Conservation (phyloP, 1,284 basidiomycete species). For the Ustilago bromivora region DNA sequence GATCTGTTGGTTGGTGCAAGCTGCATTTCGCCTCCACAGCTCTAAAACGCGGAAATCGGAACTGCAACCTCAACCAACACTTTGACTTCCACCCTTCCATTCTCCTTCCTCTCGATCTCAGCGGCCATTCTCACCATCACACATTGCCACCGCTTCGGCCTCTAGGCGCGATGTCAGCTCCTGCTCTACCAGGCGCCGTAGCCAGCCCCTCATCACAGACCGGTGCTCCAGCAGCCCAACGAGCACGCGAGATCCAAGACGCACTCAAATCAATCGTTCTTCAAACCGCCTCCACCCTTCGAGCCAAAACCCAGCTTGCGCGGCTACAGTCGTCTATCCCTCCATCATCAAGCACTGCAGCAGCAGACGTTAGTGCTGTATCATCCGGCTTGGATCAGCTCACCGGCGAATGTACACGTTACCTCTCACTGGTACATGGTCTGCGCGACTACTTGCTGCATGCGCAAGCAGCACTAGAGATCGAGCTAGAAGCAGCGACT, state of each 20-base stretch:
- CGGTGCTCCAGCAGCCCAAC: conserved; percentile 15
- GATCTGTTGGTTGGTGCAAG: not conserved
- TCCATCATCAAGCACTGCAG: conserved; percentile 16
- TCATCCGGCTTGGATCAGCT: conserved; percentile 36
- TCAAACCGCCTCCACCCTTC: conserved; percentile 43
- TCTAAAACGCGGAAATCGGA: conserved; percentile 34
- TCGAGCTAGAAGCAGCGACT: conserved; percentile 47
- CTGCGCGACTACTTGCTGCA: conserved; percentile 46
- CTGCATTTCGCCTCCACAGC: conserved; percentile 18
- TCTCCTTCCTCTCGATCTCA: not conserved
- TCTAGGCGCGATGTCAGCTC: conserved; percentile 26
- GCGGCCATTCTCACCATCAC: not conserved
- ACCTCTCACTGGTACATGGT: conserved; percentile 41
- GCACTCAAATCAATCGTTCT: conserved; percentile 49
- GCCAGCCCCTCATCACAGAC: conserved; percentile 9
- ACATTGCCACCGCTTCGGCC: no score
- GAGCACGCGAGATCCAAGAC: conserved; percentile 41
- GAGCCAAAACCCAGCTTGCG: conserved; percentile 39
- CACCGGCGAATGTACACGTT: conserved; percentile 37
- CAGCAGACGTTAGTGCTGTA: conserved; percentile 14
- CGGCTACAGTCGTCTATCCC: conserved; percentile 20
- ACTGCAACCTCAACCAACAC: not conserved
- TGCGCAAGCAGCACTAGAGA: conserved; percentile 45
- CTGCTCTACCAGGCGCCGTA: conserved; percentile 18
- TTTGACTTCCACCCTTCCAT: not conserved